These are phyloP conservation scores for Schizonepeta tenuifolia DNA, from an alignment of 257 asterid species.

Conservation along the genomic window DNA sequence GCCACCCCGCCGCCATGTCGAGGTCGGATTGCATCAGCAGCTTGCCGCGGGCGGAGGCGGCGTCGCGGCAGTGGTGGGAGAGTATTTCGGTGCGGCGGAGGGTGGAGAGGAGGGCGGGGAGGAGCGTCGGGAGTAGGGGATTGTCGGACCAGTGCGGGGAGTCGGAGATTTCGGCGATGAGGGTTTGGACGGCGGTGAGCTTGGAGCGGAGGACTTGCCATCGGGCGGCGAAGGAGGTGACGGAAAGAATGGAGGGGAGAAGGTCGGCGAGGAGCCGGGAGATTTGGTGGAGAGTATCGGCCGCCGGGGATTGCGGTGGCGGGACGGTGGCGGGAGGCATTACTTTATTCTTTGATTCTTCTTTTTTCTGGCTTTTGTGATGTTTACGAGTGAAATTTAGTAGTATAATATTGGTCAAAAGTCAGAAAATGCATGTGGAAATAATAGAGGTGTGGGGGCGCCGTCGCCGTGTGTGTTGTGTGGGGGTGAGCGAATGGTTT, in stretches of 20 bases:
- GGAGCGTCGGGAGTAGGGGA: slow-evolving; percentile 60
- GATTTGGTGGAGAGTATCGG: slow-evolving; percentile 49
- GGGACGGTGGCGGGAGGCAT: slow-evolving; percentile 57
- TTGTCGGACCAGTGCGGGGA: slow-evolving; percentile 85
- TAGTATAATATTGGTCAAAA: slow-evolving; percentile 19
- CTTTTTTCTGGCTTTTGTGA: slow-evolving; percentile 36
- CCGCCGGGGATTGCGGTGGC: slow-evolving; percentile 41
- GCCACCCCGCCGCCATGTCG: slow-evolving; percentile 89
- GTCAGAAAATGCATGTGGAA: slow-evolving; percentile 48
- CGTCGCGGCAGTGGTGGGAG: slow-evolving; percentile 59
- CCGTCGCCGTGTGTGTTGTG: slow-evolving; percentile 25
- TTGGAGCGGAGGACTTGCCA: slow-evolving; percentile 82
- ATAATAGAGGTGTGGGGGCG: slow-evolving; percentile 29
- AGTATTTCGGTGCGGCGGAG: slow-evolving; percentile 66
- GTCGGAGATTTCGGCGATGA: slow-evolving; percentile 60
- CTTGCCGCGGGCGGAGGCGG: slow-evolving; percentile 64
- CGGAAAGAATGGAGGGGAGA: slow-evolving; percentile 58
- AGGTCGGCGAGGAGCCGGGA: slow-evolving; percentile 46
- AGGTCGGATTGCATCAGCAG: slow-evolving; percentile 98
- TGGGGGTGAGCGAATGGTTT: background rate
- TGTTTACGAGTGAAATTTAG: slow-evolving; percentile 25
- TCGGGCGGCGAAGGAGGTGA: slow-evolving; percentile 62
- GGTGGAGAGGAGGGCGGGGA: slow-evolving; percentile 62
- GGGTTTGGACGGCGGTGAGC: slow-evolving; percentile 59
- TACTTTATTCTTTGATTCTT: background rate